Evolutionary conservation across 2,329 filamentous ascomycete species (phyloP).

Genomic region (Colletotrichum eleusines): DNA sequence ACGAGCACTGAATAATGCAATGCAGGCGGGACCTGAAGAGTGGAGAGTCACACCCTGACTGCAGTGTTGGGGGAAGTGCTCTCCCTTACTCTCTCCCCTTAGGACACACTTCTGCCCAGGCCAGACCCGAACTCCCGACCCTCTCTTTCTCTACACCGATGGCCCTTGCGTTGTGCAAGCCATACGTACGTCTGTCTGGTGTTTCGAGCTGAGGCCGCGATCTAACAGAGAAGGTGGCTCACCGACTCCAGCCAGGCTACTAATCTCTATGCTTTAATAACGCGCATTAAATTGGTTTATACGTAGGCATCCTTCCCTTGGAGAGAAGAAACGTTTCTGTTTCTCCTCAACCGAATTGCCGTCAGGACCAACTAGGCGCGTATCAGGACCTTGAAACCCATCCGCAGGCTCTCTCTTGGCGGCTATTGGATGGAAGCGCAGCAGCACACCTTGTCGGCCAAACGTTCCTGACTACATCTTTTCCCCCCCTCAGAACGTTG

Average conservation of each 20-base stretch:
- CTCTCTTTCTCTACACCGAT: conserved; percentile 27
- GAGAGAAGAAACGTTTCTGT: not conserved
- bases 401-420: conserved; percentile 26
- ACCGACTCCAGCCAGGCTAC: conserved; percentile 37
- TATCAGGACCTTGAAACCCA: conserved; percentile 16
- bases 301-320: conserved; percentile 19
- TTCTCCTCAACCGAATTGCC: not conserved
- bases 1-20: conserved; percentile 33
- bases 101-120: conserved; percentile 2
- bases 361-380: not conserved
- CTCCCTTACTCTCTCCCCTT: not conserved
- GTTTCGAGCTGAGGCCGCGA: conserved; percentile 41
- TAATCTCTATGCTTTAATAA: conserved; percentile 30
- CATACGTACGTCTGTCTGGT: conserved; percentile 38
- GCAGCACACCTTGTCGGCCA: conserved; percentile 13
- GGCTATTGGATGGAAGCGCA: conserved; percentile 20
- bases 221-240: conserved; percentile 31
- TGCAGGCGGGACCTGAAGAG: conserved; percentile 25
- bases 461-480: conserved; percentile 10
- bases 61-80: conserved; percentile 1
- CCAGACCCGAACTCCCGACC: conserved; percentile 27
- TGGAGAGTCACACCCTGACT: conserved; percentile 23
- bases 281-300: conserved; percentile 22
- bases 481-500: not conserved
- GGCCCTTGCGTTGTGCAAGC: conserved; percentile 38